Evolutionary conservation across 495 filamentous ascomycete species (phyloP), one percentile per base, ranked within the genome.

Genomic region (Cercophora sp.): DNA sequence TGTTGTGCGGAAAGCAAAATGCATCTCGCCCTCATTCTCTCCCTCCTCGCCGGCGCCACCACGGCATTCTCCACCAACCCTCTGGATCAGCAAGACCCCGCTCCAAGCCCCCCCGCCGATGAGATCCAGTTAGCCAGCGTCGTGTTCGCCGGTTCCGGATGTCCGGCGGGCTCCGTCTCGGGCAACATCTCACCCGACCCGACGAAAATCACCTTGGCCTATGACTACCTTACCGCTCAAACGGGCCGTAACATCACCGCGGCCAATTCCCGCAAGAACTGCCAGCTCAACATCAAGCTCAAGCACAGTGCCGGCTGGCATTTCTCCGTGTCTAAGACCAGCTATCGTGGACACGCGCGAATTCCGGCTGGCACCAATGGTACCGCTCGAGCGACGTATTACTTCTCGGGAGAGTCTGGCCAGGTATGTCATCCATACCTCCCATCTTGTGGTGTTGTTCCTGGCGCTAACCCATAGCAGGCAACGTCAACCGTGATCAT

Each of bases 221-320:
- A 76, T 57, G 68, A 67, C 60, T 45, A 45, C 11, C 75, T 75
- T 51, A 57, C 73, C 25, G 76, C 75, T 18, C 70, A 69, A 41
- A 67, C 75, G 24, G 73, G 74, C 41, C 50, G 57, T 18, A 66
- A 61, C 52, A 63, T 71, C 48, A 16, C 61, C 20, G 49, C 68
- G 18, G 65, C 66, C 22, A 65, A 72, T 32, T 58, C 62, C 55
- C 70, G 75, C 57, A 69, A 70, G 64, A 76, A 79, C 65, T 79
- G 75, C 67, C 70, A 76, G 56, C 61, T 79, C 40, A 76, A 72
- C 62, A 54, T 78, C 52, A 65, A 74, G 57, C 57, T 79, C 53
- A 55, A 64, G 35, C 78, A 77, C 59, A 75, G 75, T 18, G 59
- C 60, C 22, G 75, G 75, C 36, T 79, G 73, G 65, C 70, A 76